Evolutionary conservation across 1,139 yeast species (phyloP).

Genomic region (Kurtzmaniella quercitrusa): DNA sequence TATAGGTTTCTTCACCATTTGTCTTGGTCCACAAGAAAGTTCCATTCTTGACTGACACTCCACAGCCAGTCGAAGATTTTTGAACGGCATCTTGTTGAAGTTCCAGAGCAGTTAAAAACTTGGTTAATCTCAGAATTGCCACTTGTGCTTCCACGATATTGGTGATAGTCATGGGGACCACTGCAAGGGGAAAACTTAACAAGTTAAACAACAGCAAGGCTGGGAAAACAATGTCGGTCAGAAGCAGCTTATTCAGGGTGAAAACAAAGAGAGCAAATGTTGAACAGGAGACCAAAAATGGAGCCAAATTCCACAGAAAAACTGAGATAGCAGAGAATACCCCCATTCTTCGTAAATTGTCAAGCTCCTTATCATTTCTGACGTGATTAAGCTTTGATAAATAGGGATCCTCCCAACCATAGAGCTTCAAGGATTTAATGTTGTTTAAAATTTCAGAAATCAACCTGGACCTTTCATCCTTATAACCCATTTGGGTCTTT

Average conservation of each 20-base stretch:
- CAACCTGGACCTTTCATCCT: slow-evolving; percentile 48
- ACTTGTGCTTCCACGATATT: slow-evolving; percentile 88
- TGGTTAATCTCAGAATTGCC: slow-evolving; percentile 70
- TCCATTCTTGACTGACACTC: slow-evolving; percentile 67
- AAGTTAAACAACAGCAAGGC: slow-evolving; percentile 84
- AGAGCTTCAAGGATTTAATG: slow-evolving; percentile 85
- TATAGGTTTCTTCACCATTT: slow-evolving; percentile 56
- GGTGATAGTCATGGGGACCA: slow-evolving; percentile 86
- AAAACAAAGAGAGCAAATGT: slow-evolving; percentile 83
- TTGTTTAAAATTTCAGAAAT: slow-evolving; percentile 87
- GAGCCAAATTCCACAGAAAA: slow-evolving; percentile 84
- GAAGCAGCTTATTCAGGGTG: slow-evolving; percentile 60
- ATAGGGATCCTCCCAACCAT: slow-evolving; percentile 94
- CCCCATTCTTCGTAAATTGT: slow-evolving; percentile 74
- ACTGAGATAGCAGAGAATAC: slow-evolving; percentile 66
- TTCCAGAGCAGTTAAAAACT: slow-evolving; percentile 73
- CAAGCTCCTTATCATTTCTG: slow-evolving; percentile 85
- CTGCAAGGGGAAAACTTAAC: slow-evolving; percentile 88
- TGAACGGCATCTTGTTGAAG: slow-evolving; percentile 76
- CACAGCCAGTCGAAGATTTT: slow-evolving; percentile 55
- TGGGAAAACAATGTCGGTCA: slow-evolving; percentile 93
- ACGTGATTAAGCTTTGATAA: slow-evolving; percentile 67
- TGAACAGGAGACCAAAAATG: slow-evolving; percentile 85
- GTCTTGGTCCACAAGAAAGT: slow-evolving; percentile 87
- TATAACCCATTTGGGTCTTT: slow-evolving; percentile 45